phyloP scores from a whole-genome alignment of 306 rosid genomes.

The Notholithocarpus densiflorus region DNA sequence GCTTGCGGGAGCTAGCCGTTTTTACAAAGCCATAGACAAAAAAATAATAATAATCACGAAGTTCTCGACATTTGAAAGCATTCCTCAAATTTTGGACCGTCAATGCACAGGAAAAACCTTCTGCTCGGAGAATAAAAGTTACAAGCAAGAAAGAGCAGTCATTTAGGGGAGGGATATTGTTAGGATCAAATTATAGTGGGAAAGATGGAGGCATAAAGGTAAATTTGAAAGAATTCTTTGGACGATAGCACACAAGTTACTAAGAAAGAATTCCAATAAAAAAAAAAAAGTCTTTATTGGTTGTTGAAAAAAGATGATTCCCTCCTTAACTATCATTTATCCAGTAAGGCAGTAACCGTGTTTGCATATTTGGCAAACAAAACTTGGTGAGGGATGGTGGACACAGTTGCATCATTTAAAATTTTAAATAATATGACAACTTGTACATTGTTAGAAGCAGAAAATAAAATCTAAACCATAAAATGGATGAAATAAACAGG shows the following conservation, averaged over 20 bases:
- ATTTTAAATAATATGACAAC: too few species aligned
- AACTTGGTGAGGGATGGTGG: too few species aligned
- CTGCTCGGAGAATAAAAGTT: too few species aligned
- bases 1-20: conserved; percentile 45
- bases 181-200: background rate
- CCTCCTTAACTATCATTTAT: too few species aligned
- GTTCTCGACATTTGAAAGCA: background rate
- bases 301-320: too few species aligned
- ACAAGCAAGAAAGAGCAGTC: background rate
- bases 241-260: background rate
- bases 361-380: too few species aligned
- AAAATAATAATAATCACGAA: too few species aligned
- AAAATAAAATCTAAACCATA: too few species aligned
- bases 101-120: background rate
- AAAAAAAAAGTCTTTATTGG: background rate
- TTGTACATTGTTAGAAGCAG: too few species aligned
- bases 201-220: background rate
- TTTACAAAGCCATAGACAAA: conserved; percentile 30
- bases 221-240: background rate
- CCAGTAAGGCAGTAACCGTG: too few species aligned
- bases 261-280: background rate
- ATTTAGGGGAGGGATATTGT: background rate
- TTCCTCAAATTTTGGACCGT: background rate
- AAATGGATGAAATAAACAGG: too few species aligned
- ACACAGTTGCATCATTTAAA: too few species aligned